These are phyloP conservation scores for Lachnellula hyalina DNA, from an alignment of 2,329 filamentous ascomycete genomes.

Conservation along the genomic window DNA sequence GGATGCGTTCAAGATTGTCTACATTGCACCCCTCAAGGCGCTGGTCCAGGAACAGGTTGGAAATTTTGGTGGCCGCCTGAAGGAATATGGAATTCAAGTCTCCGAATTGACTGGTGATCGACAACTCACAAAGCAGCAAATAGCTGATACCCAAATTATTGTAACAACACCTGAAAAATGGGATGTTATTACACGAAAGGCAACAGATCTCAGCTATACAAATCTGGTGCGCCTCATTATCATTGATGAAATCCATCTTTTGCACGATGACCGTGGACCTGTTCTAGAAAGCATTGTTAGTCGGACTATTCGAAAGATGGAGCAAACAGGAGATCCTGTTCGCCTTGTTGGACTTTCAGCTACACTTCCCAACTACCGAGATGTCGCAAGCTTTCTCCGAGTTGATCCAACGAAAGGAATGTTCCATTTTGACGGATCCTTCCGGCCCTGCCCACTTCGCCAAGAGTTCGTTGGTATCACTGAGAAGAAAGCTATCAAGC, in stretches of 20 bases:
- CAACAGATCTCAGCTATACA: conserved; percentile 93
- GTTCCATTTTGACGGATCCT: conserved; percentile 95
- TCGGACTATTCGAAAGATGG: conserved; percentile 84
- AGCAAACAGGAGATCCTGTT: conserved; percentile 90
- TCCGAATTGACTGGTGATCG: conserved; percentile 96
- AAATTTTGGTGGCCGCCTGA: conserved; percentile 88
- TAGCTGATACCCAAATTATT: conserved; percentile 94
- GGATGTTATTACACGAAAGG: conserved; percentile 98
- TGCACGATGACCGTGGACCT: conserved; percentile 95
- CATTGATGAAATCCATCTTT: conserved; percentile 95
- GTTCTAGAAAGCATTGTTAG: conserved; percentile 96
- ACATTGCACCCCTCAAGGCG: conserved; percentile 93
- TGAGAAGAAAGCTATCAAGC: conserved; percentile 97
- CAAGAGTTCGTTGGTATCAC: conserved; percentile 98
- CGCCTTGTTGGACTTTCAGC: conserved; percentile 89
- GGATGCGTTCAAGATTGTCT: conserved; percentile 97
- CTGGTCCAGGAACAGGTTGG: conserved; percentile 97
- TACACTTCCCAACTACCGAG: conserved; percentile 91
- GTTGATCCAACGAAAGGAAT: conserved; percentile 80
- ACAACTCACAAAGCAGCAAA: conserved; percentile 97
- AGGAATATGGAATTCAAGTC: conserved; percentile 86
- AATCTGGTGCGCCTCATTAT: conserved; percentile 94
- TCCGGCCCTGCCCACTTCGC: conserved; percentile 85
- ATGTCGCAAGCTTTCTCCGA: conserved; percentile 91
- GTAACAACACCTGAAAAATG: conserved; percentile 98